Evolutionary conservation across 768 basidiomycete genomes (phyloP), one percentile per base, ranked within the genome.

Genomic region (Boletus edulis): DNA sequence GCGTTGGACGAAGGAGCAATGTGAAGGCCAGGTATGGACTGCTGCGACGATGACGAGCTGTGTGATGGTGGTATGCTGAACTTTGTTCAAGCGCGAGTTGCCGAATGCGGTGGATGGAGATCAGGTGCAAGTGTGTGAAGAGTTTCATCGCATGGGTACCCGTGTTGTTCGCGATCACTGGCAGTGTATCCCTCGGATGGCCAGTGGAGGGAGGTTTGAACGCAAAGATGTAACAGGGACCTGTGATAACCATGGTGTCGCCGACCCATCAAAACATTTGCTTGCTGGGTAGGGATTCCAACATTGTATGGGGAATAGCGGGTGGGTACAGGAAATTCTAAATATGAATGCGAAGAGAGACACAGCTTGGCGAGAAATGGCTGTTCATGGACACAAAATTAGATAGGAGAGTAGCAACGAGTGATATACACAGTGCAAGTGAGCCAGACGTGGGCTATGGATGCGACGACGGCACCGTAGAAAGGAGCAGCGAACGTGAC

Each of bases 131-230:
- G 47, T 44, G 37, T 45, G 58, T 17, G 44, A 53, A 39, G 46
- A 17, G 55, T 56, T 61, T 64, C 59, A 52, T 48, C 32, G 57
- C 9, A 55, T 42, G 47, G 43, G 34, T 14, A 40, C 31, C 39
- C 59, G 61, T 20, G 46, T 18, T 48, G 39, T 59, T 46, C 53
- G 51, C 53, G 51, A 65, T 59, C 58, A 54, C 37, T 49, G 63
- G 63, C 60, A n/a, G 56, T 59, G 57, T 35, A 42, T 35, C 42
- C 42, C 14, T 46, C 34, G 41, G 39, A 37, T 49, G 20, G 31
- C 2, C 34, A 37, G 17, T 38, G 38, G 18, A 46, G 52, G 35
- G 51, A 44, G 49, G 43, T 35, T 9, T 29, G 45, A 12, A 32
- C 52, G 22, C 44, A 52, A 45, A 31, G 20, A 41, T 35, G 39